These are phyloP conservation scores for Bombardia bombarda DNA, from an alignment of 495 filamentous ascomycete genomes.

Conservation along the genomic window DNA sequence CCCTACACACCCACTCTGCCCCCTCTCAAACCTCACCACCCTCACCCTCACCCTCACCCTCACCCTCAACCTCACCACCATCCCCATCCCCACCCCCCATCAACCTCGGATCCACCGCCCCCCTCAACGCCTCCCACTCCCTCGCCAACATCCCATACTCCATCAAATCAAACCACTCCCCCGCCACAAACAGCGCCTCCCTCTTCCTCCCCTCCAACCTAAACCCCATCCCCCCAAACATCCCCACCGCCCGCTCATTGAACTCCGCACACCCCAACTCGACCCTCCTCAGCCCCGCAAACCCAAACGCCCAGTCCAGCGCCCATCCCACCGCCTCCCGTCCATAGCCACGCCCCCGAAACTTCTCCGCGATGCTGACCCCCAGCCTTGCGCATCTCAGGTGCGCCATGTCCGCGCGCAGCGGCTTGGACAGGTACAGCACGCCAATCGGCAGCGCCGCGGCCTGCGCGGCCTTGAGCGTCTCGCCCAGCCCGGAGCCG, in stretches of 20 bases:
- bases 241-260: constrained; percentile 28
- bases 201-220: constrained; percentile 30
- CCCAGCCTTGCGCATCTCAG: constrained; percentile 27
- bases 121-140: constrained; percentile 25
- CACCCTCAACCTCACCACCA: too few relatives aligned
- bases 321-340: constrained; percentile 40
- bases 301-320: constrained; percentile 35
- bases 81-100: too few relatives aligned
- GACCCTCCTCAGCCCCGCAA: constrained; percentile 33
- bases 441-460: constrained; percentile 16
- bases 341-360: constrained; percentile 38
- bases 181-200: constrained; percentile 29
- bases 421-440: constrained; percentile 12
- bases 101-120: too few relatives aligned
- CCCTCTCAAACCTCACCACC: too few relatives aligned
- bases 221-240: constrained; percentile 40
- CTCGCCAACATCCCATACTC: constrained; percentile 31
- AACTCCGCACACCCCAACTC: constrained; percentile 25
- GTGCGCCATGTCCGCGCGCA: constrained; percentile 6
- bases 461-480: neutral
- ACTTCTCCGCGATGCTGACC: constrained; percentile 23
- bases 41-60: too few relatives aligned
- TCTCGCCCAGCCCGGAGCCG: neutral
- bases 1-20: too few relatives aligned
- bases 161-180: constrained; percentile 34